Percentiles rank a stretch among this genome's conserved stretches.
These are phyloP conservation scores for Picochlorum sp. DNA, from an alignment of 139 green algal species.

Conservation along the genomic window DNA sequence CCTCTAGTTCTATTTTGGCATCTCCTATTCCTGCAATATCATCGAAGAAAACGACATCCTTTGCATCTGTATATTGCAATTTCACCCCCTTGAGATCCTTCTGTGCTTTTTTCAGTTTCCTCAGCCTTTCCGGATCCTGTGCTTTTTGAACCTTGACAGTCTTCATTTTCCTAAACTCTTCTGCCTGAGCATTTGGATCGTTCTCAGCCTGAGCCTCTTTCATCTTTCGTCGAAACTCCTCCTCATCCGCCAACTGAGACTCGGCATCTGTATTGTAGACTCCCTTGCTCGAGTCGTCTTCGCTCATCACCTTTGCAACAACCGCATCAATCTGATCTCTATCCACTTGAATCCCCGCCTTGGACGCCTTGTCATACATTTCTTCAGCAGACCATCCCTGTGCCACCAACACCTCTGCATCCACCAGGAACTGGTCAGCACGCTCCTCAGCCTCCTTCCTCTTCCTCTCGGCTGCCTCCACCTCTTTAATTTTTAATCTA, in stretches of 20 bases:
- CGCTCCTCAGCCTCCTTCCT: conserved; percentile 18
- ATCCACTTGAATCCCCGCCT: conserved; percentile 11
- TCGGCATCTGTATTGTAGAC: conserved; percentile 4
- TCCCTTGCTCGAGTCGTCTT: not conserved
- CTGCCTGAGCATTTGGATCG: conserved; percentile 32
- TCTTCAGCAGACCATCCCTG: conserved; percentile 4
- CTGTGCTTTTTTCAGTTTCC: conserved; percentile 19
- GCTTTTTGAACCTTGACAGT: conserved; percentile 19
- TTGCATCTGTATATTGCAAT: conserved; percentile 48
- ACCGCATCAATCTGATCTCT: not conserved
- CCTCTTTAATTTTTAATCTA: conserved; percentile 39
- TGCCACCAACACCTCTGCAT: conserved; percentile 11
- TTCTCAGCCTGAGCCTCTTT: conserved; percentile 16
- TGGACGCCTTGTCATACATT: conserved; percentile 9
- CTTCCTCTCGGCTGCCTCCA: conserved; percentile 23
- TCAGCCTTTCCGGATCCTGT: conserved; percentile 13
- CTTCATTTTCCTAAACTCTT: conserved; percentile 36
- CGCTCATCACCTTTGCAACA: not conserved
- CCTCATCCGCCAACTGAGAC: conserved; percentile 12
- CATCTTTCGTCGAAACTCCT: conserved; percentile 14
- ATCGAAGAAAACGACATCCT: conserved; percentile 79
- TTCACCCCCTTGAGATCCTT: conserved; percentile 55
- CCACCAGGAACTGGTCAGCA: conserved; percentile 9
- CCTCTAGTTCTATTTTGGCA: conserved; percentile 76
- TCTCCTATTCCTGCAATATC: conserved; percentile 78